phyloP scores from a whole-genome alignment of 2,329 filamentous ascomycete species.

The Rutstroemia sp. region DNA sequence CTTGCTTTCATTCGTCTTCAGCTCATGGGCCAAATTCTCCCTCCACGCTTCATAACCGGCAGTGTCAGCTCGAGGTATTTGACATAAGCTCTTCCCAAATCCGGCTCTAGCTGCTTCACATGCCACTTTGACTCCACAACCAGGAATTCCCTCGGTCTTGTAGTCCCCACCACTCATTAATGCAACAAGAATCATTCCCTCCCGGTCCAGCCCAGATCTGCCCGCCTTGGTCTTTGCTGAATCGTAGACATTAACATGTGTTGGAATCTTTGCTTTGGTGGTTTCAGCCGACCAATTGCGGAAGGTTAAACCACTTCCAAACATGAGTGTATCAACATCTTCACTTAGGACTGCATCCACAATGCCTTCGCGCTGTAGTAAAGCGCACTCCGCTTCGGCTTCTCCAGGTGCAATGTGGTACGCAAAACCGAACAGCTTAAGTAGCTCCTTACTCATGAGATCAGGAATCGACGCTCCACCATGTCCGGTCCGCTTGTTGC shows the following conservation, averaged over 20 bases:
- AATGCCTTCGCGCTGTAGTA: slow-evolving; percentile 71
- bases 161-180: slow-evolving; percentile 97
- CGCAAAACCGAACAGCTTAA: slow-evolving; percentile 78
- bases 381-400: slow-evolving; percentile 90
- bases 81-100: slow-evolving; percentile 71
- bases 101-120: slow-evolving; percentile 85
- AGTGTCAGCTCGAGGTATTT: slow-evolving; percentile 51
- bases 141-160: slow-evolving; percentile 75
- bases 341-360: slow-evolving; percentile 94
- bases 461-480: slow-evolving; percentile 60
- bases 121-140: slow-evolving; percentile 80
- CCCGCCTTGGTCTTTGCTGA: slow-evolving; percentile 46
- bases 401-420: slow-evolving; percentile 86
- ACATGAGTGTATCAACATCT: slow-evolving; percentile 97
- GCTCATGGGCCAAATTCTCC: slow-evolving; percentile 62
- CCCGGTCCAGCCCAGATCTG: slow-evolving; percentile 57
- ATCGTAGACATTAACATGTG: slow-evolving; percentile 80
- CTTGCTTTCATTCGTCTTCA: slow-evolving; percentile 75
- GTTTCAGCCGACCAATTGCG: slow-evolving; percentile 77
- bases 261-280: slow-evolving; percentile 58
- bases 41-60: slow-evolving; percentile 62
- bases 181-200: slow-evolving; percentile 90
- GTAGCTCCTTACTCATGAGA: slow-evolving; percentile 73
- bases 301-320: slow-evolving; percentile 73
- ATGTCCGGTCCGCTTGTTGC: slow-evolving; percentile 66